Evolutionary conservation across 805 yeast genomes (phyloP).

Genomic region (Metschnikowia noctiluminum): DNA sequence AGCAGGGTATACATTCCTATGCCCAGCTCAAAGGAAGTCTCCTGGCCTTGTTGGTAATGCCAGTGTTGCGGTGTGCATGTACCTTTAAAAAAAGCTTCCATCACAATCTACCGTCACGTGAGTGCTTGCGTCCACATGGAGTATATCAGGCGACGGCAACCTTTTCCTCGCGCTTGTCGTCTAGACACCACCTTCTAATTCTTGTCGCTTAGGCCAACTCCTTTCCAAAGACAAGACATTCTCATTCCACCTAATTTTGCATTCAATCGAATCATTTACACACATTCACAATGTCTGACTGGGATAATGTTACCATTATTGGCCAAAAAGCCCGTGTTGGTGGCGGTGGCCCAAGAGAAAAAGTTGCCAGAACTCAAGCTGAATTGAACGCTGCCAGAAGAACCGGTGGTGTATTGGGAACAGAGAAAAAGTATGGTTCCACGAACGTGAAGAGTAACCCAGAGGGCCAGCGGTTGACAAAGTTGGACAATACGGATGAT

Average conservation of each 20-base stretch:
- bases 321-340: constrained; percentile 89
- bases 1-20: too few relatives aligned
- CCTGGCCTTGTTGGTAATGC: background rate
- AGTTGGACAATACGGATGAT: constrained; percentile 89
- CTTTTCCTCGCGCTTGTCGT: background rate
- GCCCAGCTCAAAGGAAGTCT: too few relatives aligned
- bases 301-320: constrained; percentile 89
- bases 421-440: constrained; percentile 85
- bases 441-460: constrained; percentile 61
- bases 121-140: constrained; percentile 2
- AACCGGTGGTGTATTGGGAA: constrained; percentile 81
- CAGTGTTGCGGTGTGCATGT: background rate
- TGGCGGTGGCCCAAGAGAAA: constrained; percentile 81
- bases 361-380: constrained; percentile 73
- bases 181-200: background rate
- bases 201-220: background rate
- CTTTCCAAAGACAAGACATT: background rate
- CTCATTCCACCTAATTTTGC: background rate
- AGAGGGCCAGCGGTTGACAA: constrained; percentile 94
- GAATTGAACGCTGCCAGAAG: constrained; percentile 93
- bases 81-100: constrained; percentile 3
- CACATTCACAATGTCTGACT: constrained; percentile 51
- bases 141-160: constrained; percentile 1
- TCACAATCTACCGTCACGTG: constrained; percentile 10
- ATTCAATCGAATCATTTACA: background rate